A percentile compares a stretch with the other conserved stretches of the same genome.
These are phyloP conservation scores for Schoenoplectus tabernaemontani DNA, from an alignment of 202 grass and related monocot genomes.

Conservation along the genomic window DNA sequence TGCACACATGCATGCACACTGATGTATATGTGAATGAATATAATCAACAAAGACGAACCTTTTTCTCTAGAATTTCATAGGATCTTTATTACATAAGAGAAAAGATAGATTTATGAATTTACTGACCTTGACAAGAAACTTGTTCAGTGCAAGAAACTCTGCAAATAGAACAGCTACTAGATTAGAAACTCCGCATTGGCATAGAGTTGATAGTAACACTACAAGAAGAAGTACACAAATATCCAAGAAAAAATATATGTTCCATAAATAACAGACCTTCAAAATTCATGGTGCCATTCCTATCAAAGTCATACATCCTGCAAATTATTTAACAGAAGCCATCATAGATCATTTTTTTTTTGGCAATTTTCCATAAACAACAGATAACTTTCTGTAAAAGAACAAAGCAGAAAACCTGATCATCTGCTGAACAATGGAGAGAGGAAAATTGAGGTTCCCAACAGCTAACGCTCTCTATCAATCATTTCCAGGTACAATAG, in stretches of 20 bases:
- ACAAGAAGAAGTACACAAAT: slow-evolving; percentile 6
- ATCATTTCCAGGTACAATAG: not conserved
- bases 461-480: slow-evolving; percentile 52
- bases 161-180: slow-evolving; percentile 15
- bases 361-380: slow-evolving; percentile 10
- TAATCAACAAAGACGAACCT: not conserved
- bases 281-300: slow-evolving; percentile 76
- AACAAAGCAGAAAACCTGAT: slow-evolving; percentile 38
- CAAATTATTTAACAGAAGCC: not conserved
- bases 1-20: not conserved
- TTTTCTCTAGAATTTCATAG: not conserved
- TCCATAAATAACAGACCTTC: slow-evolving; percentile 26
- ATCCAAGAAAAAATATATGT: not conserved
- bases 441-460: slow-evolving; percentile 59
- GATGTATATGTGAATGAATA: not conserved
- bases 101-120: not conserved
- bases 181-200: not conserved
- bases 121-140: slow-evolving; percentile 59
- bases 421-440: slow-evolving; percentile 76
- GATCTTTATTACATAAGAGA: not conserved
- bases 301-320: slow-evolving; percentile 86
- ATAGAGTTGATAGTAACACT: not conserved
- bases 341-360: not conserved
- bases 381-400: not conserved
- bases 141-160: slow-evolving; percentile 79